Conservation (phyloP, 2,329 filamentous ascomycete genomes). For the Ophiostoma pallidulum region DNA sequence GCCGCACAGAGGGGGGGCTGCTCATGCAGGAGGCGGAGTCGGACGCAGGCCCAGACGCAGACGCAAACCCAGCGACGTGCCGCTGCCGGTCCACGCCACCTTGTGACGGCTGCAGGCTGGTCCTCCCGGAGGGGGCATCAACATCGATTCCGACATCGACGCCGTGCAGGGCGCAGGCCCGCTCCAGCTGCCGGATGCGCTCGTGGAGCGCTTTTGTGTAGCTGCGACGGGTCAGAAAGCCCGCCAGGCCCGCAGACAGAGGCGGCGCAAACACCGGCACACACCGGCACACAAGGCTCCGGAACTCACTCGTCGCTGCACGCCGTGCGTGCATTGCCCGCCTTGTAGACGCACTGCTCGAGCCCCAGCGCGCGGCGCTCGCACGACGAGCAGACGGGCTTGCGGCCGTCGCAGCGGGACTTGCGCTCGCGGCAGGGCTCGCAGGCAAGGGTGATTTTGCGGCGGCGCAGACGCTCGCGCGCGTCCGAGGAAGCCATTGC, state of each 20-base stretch:
- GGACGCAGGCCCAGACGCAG: background rate
- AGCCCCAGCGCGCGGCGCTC: slow-evolving; percentile 21
- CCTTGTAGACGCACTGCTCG: slow-evolving; percentile 13
- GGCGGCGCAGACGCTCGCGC: slow-evolving; percentile 11
- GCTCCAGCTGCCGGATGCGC: slow-evolving; percentile 12
- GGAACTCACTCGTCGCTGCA: slow-evolving; percentile 11
- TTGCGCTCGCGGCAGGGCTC: slow-evolving; percentile 33
- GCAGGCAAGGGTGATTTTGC: slow-evolving; percentile 29
- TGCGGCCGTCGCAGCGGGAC: slow-evolving; percentile 32
- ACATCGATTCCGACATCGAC: slow-evolving; percentile 11
- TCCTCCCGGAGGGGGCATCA: background rate
- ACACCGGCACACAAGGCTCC: background rate
- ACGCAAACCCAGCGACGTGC: background rate
- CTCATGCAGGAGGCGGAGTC: background rate
- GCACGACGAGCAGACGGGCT: slow-evolving; percentile 36
- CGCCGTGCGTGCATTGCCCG: slow-evolving; percentile 8
- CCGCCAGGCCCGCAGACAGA: too few relatives aligned
- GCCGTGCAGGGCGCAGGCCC: slow-evolving; percentile 9
- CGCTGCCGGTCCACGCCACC: too few relatives aligned
- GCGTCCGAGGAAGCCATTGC: slow-evolving; percentile 9
- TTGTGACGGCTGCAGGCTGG: background rate
- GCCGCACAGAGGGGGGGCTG: background rate
- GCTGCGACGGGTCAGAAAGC: background rate
- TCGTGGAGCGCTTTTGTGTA: slow-evolving; percentile 14
- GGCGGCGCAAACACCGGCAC: too few relatives aligned